Conservation (phyloP, 805 yeast species). For the Zygosaccharomyces lentus region DNA sequence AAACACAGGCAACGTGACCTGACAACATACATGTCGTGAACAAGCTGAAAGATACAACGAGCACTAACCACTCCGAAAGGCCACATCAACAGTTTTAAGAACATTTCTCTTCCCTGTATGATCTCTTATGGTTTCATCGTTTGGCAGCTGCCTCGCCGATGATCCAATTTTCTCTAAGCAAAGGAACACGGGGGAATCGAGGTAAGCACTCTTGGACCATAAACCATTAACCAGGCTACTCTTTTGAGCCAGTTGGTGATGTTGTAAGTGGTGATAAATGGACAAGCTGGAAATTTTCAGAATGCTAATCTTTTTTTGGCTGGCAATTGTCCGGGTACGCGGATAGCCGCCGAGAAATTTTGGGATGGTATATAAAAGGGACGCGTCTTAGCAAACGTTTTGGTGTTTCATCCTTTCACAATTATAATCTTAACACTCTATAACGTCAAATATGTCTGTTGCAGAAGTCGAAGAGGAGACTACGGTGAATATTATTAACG, state of each 20-base stretch:
- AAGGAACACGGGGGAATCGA: too few relatives aligned
- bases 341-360: conserved; percentile 13
- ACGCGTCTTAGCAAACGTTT: neutral
- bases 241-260: too few relatives aligned
- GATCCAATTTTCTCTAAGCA: too few relatives aligned
- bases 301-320: neutral
- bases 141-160: too few relatives aligned
- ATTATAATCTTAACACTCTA: neutral
- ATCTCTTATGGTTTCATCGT: too few relatives aligned
- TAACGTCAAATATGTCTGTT: conserved; percentile 12
- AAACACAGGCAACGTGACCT: conserved; percentile 2
- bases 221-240: too few relatives aligned
- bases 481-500: conserved; percentile 31
- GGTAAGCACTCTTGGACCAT: too few relatives aligned
- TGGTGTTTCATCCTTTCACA: neutral
- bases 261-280: neutral
- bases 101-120: too few relatives aligned
- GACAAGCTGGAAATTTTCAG: neutral
- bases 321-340: conserved; percentile 7
- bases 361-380: neutral
- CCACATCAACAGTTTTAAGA: too few relatives aligned
- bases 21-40: neutral
- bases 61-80: neutral
- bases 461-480: conserved; percentile 19
- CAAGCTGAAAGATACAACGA: neutral